Percentiles rank a stretch among this genome's conserved stretches.
phyloP scores from a whole-genome alignment of 768 basidiomycete species.

The Hydnum rufescens region DNA sequence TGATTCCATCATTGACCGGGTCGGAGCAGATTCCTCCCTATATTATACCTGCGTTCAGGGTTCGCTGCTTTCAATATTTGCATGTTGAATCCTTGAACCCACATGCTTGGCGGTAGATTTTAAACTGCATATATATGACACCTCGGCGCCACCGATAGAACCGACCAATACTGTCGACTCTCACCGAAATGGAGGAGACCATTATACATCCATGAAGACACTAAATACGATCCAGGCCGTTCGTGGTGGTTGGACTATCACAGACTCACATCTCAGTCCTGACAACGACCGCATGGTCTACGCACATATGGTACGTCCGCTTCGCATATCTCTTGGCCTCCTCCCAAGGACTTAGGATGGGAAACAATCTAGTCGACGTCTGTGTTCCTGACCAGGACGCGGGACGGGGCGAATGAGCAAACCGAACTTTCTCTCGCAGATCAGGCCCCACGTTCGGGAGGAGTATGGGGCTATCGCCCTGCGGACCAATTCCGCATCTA shows the following conservation, averaged over 20 bases:
- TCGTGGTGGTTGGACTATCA: slow-evolving; percentile 80
- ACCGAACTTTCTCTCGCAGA: slow-evolving; percentile 31
- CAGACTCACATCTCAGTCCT: slow-evolving; percentile 78
- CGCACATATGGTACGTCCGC: slow-evolving; percentile 6
- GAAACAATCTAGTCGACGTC: slow-evolving; percentile 34
- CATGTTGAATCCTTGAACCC: background rate
- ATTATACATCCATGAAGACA: slow-evolving; percentile 29
- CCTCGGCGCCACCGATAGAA: slow-evolving; percentile 23
- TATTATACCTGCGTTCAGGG: slow-evolving; percentile 87
- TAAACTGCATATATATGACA: slow-evolving; percentile 73
- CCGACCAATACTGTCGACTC: slow-evolving; percentile 10
- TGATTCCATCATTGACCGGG: background rate
- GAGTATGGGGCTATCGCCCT: background rate
- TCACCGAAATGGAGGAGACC: slow-evolving; percentile 20
- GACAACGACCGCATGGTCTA: slow-evolving; percentile 50
- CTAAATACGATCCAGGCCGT: slow-evolving; percentile 54
- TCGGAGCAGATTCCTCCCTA: slow-evolving; percentile 52
- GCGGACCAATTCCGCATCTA: slow-evolving; percentile 32
- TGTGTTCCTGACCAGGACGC: slow-evolving; percentile 53
- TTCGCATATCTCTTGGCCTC: too few relatives aligned
- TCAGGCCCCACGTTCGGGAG: background rate
- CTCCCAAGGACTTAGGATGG: slow-evolving; percentile 15
- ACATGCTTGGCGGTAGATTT: slow-evolving; percentile 36
- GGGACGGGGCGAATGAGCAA: slow-evolving; percentile 40
- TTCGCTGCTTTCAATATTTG: slow-evolving; percentile 15